Evolutionary conservation across 2,329 filamentous ascomycete genomes (phyloP).

Genomic region (Phialemonium atrogriseum): DNA sequence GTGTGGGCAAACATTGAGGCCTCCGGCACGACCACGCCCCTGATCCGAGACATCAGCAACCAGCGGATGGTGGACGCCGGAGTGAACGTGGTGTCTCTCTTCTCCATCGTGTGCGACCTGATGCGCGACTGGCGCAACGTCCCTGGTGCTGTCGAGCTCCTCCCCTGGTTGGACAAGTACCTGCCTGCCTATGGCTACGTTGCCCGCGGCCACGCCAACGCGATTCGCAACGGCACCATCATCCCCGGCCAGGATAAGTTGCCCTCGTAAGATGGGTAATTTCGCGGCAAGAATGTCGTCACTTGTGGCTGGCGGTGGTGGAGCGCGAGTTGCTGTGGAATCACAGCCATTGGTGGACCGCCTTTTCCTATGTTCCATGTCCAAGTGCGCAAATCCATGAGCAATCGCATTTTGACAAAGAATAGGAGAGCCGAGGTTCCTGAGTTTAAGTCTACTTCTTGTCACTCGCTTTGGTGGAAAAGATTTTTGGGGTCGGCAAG

Average conservation of each 20-base stretch:
- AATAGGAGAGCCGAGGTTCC: no score
- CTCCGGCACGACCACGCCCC: conserved; percentile 54
- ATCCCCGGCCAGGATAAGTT: conserved; percentile 40
- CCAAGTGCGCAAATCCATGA: no score
- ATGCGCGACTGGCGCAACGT: conserved; percentile 62
- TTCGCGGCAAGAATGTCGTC: no score
- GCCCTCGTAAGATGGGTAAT: conserved; percentile 9
- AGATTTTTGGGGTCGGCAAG: no score
- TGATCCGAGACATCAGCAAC: conserved; percentile 57
- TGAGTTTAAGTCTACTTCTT: no score
- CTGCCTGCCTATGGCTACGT: conserved; percentile 57
- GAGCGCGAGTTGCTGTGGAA: no score
- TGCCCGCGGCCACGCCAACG: conserved; percentile 52
- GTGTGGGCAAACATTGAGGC: conserved; percentile 69
- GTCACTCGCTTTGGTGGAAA: no score
- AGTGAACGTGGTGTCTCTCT: conserved; percentile 54
- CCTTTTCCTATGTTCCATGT: no score
- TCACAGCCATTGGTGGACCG: no score
- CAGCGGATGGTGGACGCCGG: conserved; percentile 58
- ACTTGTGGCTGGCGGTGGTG: no score
- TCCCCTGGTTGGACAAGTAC: conserved; percentile 58
- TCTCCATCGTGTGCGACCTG: conserved; percentile 57
- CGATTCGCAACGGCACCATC: conserved; percentile 51
- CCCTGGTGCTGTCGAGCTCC: conserved; percentile 44
- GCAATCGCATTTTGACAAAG: no score